Evolutionary conservation across 1,139 yeast genomes (phyloP), one percentile per base, ranked within the genome.

Genomic region (Taphrina flavorubra): DNA sequence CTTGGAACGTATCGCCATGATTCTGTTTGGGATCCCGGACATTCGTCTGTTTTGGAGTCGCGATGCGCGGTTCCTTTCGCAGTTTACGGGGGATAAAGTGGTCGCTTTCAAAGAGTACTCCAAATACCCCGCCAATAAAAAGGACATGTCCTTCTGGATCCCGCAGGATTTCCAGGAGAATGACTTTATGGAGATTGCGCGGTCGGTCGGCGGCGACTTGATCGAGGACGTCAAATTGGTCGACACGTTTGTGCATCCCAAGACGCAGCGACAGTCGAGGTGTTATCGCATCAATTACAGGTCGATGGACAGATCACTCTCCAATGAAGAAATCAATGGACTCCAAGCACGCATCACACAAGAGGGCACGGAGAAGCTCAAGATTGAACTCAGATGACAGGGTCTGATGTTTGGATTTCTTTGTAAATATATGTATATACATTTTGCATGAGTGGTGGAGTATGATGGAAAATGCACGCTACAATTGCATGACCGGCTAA

Each of bases 141-240:
- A 98, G 77, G 99, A 94, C 76, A 86, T 92, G 42, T 90, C 97
- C 7, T 94, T 94, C 78, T 94, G 98, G 98, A 81, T 91, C 68
- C 71, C 7, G 18, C 20, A 75, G 3, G 77, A 76, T 1, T 79
- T 92, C 55, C 97, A 92, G 75, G 89, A 86, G 72, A 94, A 95
- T 76, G 99, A 95, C 76, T 83, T 94, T 46, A 94, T 92, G 97
- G 99, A 94, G 78, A 84, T 90, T 68, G 96, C 94, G 31, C 85
- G 99, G 76, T 76, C 75, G 11, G 84, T 84, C 69, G 97, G 96
- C 7, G 95, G 96, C 7, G 97, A 91, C 79, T 80, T 91, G 72
- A 96, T 92, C 0, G 99, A 92, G 77, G 89, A 87, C 75, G 99
- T 94, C 4, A 81, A 83, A 55, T 79, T 89, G 65, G 72, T 73